phyloP scores from a whole-genome alignment of 352 stramenopile species.

The Salisapilia sapeloensis region DNA sequence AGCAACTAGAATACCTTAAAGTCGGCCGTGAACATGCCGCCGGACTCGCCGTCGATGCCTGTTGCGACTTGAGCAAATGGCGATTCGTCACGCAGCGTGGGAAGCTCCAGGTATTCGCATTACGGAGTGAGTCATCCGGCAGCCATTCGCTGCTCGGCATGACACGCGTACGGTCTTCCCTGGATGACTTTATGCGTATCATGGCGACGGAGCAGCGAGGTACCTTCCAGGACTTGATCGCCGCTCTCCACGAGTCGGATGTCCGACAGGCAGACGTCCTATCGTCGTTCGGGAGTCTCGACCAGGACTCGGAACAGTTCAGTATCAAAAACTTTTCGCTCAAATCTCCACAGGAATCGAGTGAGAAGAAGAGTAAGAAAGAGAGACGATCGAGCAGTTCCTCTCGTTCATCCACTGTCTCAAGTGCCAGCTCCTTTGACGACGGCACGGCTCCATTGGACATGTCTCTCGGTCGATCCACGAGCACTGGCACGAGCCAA shows the following conservation, averaged over 20 bases:
- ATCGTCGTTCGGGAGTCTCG: conserved; percentile 19
- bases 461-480: conserved; percentile 3
- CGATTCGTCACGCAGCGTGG: conserved; percentile 33
- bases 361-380: conserved; percentile 5
- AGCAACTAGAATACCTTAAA: conserved; percentile 24
- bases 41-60: conserved; percentile 32
- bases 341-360: conserved; percentile 6
- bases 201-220: conserved; percentile 21
- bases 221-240: conserved; percentile 36
- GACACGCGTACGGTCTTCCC: conserved; percentile 29
- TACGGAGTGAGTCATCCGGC: conserved; percentile 19
- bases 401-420: conserved; percentile 8
- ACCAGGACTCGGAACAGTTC: conserved; percentile 15
- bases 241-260: conserved; percentile 32
- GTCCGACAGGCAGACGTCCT: conserved; percentile 47
- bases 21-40: conserved; percentile 33
- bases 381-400: conserved; percentile 4
- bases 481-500: conserved; percentile 2
- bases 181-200: conserved; percentile 55
- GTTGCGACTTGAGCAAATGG: conserved; percentile 48
- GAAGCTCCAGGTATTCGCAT: conserved; percentile 30
- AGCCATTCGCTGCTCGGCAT: conserved; percentile 38
- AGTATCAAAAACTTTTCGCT: conserved; percentile 41
- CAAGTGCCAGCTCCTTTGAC: conserved; percentile 14
- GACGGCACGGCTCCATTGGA: not conserved